A percentile compares a stretch with the other conserved stretches of the same genome.
Evolutionary conservation across 164 flowering plant species (phyloP).

Genomic region (Kalanchoe fedtschenkoi): DNA sequence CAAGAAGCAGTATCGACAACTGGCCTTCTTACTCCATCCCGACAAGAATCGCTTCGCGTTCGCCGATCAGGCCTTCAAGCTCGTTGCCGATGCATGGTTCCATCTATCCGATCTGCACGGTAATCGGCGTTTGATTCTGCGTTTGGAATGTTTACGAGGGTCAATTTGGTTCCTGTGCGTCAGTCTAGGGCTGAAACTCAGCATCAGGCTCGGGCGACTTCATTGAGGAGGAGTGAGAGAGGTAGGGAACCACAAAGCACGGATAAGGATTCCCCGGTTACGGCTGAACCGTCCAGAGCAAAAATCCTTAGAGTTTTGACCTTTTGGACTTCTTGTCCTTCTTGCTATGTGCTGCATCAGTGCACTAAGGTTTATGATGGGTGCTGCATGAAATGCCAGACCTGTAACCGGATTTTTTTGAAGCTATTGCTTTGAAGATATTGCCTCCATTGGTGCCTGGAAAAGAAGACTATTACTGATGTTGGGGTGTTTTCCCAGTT

Average conservation of each 20-base stretch:
- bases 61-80: slow-evolving; percentile 63
- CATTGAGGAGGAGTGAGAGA: not conserved
- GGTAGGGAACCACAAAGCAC: not conserved
- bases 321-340: slow-evolving; percentile 87
- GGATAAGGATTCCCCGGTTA: not conserved
- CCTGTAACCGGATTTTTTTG: slow-evolving; percentile 56
- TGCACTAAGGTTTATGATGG: slow-evolving; percentile 52
- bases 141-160: slow-evolving; percentile 23
- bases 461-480: slow-evolving; percentile 52
- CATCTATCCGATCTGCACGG: slow-evolving; percentile 47
- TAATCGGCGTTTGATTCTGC: slow-evolving; percentile 49
- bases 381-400: slow-evolving; percentile 59
- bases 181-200: not conserved
- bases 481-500: slow-evolving; percentile 71
- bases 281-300: not conserved
- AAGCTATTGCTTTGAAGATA: slow-evolving; percentile 34
- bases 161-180: slow-evolving; percentile 18
- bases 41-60: slow-evolving; percentile 49
- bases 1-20: slow-evolving; percentile 47
- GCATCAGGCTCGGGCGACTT: not conserved
- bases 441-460: slow-evolving; percentile 58
- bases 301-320: slow-evolving; percentile 6
- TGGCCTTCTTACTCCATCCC: slow-evolving; percentile 65
- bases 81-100: slow-evolving; percentile 75
- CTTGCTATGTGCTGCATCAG: slow-evolving; percentile 61